Percentiles rank a stretch among this genome's conserved stretches.
Conservation (phyloP, 2,329 filamentous ascomycete genomes). For the Phialemoniopsis sp. region DNA sequence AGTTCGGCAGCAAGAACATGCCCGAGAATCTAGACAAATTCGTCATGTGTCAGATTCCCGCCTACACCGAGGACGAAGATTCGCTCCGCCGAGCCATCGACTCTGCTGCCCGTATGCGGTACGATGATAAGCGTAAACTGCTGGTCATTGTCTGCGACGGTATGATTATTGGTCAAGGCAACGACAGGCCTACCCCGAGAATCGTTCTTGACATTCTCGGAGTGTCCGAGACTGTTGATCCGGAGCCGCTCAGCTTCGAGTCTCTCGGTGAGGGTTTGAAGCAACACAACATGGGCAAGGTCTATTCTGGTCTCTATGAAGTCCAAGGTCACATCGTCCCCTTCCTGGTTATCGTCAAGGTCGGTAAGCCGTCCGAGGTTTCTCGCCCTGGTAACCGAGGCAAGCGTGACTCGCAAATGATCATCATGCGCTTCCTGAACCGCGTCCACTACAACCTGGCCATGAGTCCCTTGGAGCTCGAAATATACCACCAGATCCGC, state of each 20-base stretch:
- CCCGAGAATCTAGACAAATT: slow-evolving; percentile 98
- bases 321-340: slow-evolving; percentile 97
- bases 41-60: slow-evolving; percentile 94
- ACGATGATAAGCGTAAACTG: slow-evolving; percentile 97
- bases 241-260: slow-evolving; percentile 94
- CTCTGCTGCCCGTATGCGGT: slow-evolving; percentile 90
- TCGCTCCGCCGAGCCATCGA: slow-evolving; percentile 95
- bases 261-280: slow-evolving; percentile 92
- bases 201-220: slow-evolving; percentile 97
- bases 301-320: slow-evolving; percentile 96
- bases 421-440: slow-evolving; percentile 98
- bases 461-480: slow-evolving; percentile 94
- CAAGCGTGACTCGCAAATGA: slow-evolving; percentile 98
- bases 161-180: slow-evolving; percentile 99
- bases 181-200: slow-evolving; percentile 89
- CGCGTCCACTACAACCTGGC: slow-evolving; percentile 95
- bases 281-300: slow-evolving; percentile 99
- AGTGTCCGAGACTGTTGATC: slow-evolving; percentile 88
- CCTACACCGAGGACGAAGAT: slow-evolving; percentile 97
- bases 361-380: slow-evolving; percentile 96
- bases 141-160: slow-evolving; percentile 91
- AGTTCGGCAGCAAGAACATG: slow-evolving; percentile 86
- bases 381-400: slow-evolving; percentile 93
- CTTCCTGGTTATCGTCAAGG: slow-evolving; percentile 94
- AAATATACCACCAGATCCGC: slow-evolving; percentile 97